A percentile compares a stretch with the other conserved stretches of the same genome.
phyloP scores from a whole-genome alignment of 768 basidiomycete genomes.

The Auriscalpium vulgare region DNA sequence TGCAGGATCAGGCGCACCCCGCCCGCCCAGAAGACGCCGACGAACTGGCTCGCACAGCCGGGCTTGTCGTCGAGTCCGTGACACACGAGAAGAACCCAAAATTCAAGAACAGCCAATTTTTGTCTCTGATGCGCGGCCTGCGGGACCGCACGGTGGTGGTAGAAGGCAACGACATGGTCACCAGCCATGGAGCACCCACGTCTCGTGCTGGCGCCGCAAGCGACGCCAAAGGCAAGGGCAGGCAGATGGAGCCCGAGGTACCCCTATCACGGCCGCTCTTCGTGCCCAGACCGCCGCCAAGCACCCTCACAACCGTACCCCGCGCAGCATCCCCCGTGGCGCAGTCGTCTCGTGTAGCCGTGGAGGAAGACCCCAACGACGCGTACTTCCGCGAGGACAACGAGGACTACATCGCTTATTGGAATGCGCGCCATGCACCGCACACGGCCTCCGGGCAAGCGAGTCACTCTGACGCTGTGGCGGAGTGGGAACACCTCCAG shows the following conservation, averaged over 20 bases:
- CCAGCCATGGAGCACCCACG: conserved; percentile 28
- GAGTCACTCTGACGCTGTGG: conserved; percentile 13
- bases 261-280: background rate
- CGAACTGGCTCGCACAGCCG: conserved; percentile 76
- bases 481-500: conserved; percentile 63
- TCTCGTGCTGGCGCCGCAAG: conserved; percentile 12
- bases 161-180: conserved; percentile 71
- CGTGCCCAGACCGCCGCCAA: background rate
- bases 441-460: background rate
- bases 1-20: conserved; percentile 3
- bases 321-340: background rate
- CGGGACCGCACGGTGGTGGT: conserved; percentile 74
- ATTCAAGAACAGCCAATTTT: conserved; percentile 77
- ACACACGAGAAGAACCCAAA: conserved; percentile 73
- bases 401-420: conserved; percentile 54
- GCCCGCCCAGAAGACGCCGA: conserved; percentile 38
- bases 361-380: conserved; percentile 40
- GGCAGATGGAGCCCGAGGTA: conserved; percentile 22
- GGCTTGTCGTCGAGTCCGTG: conserved; percentile 67
- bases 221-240: conserved; percentile 67
- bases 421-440: conserved; percentile 34
- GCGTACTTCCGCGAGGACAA: conserved; percentile 70
- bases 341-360: background rate
- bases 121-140: conserved; percentile 80
- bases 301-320: background rate